Evolutionary conservation across 1,284 basidiomycete genomes (phyloP).

Genomic region (Fistulinella cinereoalba): DNA sequence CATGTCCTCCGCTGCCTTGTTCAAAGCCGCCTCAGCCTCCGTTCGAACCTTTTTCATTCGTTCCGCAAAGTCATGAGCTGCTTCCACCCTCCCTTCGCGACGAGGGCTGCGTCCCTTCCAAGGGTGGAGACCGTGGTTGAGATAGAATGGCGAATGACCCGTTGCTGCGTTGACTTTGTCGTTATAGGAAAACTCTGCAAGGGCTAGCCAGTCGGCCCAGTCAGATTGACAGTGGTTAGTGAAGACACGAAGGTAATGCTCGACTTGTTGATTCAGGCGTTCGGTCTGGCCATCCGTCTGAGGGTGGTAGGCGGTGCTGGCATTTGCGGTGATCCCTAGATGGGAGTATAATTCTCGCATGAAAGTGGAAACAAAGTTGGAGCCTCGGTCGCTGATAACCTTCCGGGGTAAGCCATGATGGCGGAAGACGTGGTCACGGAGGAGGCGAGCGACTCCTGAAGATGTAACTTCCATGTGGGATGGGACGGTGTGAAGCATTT

Average conservation of each 20-base stretch:
- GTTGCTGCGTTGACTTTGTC: background rate
- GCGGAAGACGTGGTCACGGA: background rate
- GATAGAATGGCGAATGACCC: background rate
- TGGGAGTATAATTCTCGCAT: background rate
- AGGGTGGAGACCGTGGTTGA: slow-evolving; percentile 22
- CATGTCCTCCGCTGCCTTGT: slow-evolving; percentile 8
- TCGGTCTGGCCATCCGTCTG: slow-evolving; percentile 5
- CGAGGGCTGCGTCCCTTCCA: slow-evolving; percentile 19
- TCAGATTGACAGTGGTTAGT: slow-evolving; percentile 2
- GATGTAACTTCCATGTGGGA: background rate
- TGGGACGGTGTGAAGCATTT: background rate
- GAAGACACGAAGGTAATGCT: slow-evolving; percentile 37
- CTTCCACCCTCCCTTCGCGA: background rate
- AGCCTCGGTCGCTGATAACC: background rate
- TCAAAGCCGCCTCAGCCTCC: slow-evolving; percentile 17
- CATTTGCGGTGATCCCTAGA: background rate
- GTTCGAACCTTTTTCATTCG: slow-evolving; percentile 8
- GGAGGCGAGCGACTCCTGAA: background rate
- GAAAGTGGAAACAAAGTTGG: background rate
- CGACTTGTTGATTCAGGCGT: slow-evolving; percentile 15
- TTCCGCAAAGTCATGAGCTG: slow-evolving; percentile 7
- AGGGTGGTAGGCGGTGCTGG: slow-evolving; percentile 16
- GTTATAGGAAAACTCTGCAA: slow-evolving; percentile 5
- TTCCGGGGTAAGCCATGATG: background rate
- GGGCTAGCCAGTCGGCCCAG: slow-evolving; percentile 3